phyloP scores from a whole-genome alignment of 2,329 filamentous ascomycete species.

The Claviceps lovelessii region DNA sequence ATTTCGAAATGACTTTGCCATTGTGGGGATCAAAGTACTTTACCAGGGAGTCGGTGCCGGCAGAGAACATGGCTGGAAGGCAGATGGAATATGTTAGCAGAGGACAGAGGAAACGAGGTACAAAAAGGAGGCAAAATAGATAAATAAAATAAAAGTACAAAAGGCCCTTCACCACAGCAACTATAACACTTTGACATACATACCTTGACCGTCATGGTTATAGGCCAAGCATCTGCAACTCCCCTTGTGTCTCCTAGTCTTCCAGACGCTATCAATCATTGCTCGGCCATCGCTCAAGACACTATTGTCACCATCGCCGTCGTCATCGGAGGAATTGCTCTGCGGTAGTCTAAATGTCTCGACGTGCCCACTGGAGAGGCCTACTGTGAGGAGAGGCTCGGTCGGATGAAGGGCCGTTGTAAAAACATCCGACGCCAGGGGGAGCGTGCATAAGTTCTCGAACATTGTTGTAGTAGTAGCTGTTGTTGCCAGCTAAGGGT shows the following conservation, averaged over 20 bases:
- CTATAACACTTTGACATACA: conserved; percentile 11
- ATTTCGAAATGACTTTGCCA: conserved; percentile 64
- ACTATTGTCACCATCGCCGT: conserved; percentile 34
- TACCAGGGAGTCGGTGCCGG: conserved; percentile 44
- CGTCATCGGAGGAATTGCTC: conserved; percentile 34
- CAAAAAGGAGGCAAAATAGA: not conserved
- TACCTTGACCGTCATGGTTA: conserved; percentile 58
- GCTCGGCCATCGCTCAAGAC: conserved; percentile 49
- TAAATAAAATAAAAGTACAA: not conserved
- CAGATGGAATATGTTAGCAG: not conserved
- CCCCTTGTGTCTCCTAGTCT: conserved; percentile 79
- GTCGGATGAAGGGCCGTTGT: conserved; percentile 73
- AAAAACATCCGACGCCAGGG: conserved; percentile 76
- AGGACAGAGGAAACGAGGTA: not conserved
- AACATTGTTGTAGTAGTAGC: conserved; percentile 43
- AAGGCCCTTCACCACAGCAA: conserved; percentile 12
- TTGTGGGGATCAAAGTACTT: conserved; percentile 44
- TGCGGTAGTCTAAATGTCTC: conserved; percentile 63
- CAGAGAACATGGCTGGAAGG: conserved; percentile 42
- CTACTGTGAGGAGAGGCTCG: conserved; percentile 73
- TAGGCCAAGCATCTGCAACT: conserved; percentile 77
- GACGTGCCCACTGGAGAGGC: conserved; percentile 72
- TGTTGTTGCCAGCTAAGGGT: not conserved
- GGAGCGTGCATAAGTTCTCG: conserved; percentile 82
- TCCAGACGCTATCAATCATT: conserved; percentile 71